Evolutionary conservation across 2,329 filamentous ascomycete species (phyloP).

Genomic region (Capronia epimyces): DNA sequence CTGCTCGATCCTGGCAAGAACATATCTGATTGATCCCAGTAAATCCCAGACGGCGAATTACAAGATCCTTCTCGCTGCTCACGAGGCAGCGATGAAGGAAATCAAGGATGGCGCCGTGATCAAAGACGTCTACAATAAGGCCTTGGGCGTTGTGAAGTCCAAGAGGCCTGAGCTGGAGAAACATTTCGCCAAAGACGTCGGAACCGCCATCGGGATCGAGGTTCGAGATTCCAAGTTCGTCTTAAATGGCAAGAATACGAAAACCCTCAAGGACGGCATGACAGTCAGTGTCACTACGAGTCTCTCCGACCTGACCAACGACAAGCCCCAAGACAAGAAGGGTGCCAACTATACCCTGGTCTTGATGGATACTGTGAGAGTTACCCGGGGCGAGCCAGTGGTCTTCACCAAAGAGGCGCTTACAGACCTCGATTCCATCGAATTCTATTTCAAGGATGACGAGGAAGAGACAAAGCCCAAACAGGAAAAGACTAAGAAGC

Average conservation of each 20-base stretch:
- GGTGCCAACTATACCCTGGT: slow-evolving; percentile 84
- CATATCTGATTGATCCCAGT: slow-evolving; percentile 94
- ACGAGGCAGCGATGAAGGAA: slow-evolving; percentile 85
- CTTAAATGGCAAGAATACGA: slow-evolving; percentile 78
- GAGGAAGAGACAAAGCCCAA: slow-evolving; percentile 72
- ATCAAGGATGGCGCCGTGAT: slow-evolving; percentile 78
- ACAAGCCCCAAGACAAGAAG: slow-evolving; percentile 80
- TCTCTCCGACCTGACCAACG: slow-evolving; percentile 82
- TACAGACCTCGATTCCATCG: slow-evolving; percentile 85
- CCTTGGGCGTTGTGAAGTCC: slow-evolving; percentile 68
- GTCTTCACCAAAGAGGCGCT: slow-evolving; percentile 93
- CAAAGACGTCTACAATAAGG: slow-evolving; percentile 90
- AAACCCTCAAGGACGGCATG: slow-evolving; percentile 90
- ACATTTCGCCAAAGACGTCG: slow-evolving; percentile 88
- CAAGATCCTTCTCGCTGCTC: slow-evolving; percentile 76
- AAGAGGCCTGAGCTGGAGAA: slow-evolving; percentile 96
- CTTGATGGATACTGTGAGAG: slow-evolving; percentile 87
- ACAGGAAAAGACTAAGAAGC: slow-evolving; percentile 83
- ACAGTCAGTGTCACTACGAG: slow-evolving; percentile 87
- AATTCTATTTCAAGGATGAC: slow-evolving; percentile 98
- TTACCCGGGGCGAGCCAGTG: slow-evolving; percentile 56
- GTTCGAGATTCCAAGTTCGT: slow-evolving; percentile 76
- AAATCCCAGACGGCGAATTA: slow-evolving; percentile 94
- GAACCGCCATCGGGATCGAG: slow-evolving; percentile 88
- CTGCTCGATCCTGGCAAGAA: slow-evolving; percentile 83